phyloP scores from a whole-genome alignment of 192 early-diverging fungal genomes.

The Backusella sp. region DNA sequence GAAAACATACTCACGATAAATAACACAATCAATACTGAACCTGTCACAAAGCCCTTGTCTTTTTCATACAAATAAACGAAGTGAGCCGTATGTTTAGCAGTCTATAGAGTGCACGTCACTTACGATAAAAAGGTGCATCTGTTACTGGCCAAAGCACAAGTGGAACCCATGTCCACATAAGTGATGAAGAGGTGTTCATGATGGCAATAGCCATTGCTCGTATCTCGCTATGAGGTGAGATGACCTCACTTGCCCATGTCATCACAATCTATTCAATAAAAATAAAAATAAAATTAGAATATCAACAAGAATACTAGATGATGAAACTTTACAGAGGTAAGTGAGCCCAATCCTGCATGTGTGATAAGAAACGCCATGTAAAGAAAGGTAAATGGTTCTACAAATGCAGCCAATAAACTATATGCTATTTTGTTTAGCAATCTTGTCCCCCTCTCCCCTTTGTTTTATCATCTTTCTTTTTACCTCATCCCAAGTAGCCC shows the following conservation, averaged over 20 bases:
- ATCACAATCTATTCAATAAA: slow-evolving; percentile 27
- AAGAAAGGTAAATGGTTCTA: slow-evolving; percentile 34
- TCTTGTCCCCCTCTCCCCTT: background rate
- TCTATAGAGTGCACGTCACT: background rate
- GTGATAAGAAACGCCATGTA: slow-evolving; percentile 33
- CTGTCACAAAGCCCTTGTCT: slow-evolving; percentile 14
- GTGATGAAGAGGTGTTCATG: slow-evolving; percentile 30
- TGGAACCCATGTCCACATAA: slow-evolving; percentile 24
- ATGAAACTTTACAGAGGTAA: slow-evolving; percentile 24
- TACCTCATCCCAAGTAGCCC: slow-evolving; percentile 32
- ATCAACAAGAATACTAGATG: background rate
- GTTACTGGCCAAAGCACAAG: slow-evolving; percentile 42
- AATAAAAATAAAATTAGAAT: background rate
- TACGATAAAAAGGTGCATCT: slow-evolving; percentile 24
- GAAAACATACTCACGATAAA: slow-evolving; percentile 12
- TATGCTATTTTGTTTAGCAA: background rate
- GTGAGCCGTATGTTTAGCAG: background rate
- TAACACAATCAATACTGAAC: slow-evolving; percentile 12
- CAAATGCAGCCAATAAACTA: slow-evolving; percentile 33
- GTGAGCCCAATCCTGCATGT: slow-evolving; percentile 25
- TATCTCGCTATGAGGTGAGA: slow-evolving; percentile 23
- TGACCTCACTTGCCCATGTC: slow-evolving; percentile 40
- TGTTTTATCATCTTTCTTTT: background rate
- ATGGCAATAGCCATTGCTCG: slow-evolving; percentile 35
- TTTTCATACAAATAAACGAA: background rate